Base-by-base conservation (phyloP, 2,329 filamentous ascomycete genomes). In the Raffaelea deltoideospora region DNA sequence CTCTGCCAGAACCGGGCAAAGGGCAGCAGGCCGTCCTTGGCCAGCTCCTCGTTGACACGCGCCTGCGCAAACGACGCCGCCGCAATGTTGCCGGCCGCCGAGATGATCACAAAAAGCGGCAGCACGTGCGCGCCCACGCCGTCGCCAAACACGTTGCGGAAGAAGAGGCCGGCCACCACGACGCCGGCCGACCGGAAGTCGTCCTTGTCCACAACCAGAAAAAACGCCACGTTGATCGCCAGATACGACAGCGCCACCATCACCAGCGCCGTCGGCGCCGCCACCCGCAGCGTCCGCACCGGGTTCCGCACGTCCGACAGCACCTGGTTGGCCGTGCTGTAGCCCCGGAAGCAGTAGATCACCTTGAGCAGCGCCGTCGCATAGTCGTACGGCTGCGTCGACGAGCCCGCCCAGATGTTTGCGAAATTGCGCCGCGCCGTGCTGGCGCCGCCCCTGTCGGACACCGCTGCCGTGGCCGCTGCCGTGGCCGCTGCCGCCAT, bases 181-280 rank as follows among this genome's bases (percentile, higher is more conserved):
- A 64, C 62, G 15, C 68, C 70, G 0, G 67, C 66, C 3, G 55
- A 52, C 14, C 63, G 54, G 43, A 76, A 69, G 39, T 72, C 65
- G 6, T 68, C 61, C 41, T 65, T 65, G 15, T 69, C 65, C 1
- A 74, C 67, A 8, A 68, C 70, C 4, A 68, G 63, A 45, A 75
- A 73, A 50, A 73, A 74, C 17, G 70, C 66, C 24, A 72, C 59
- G 48, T 72, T 74, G 50, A 65, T 60, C 30, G 72, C 56, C 51
- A 74, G 64, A 48, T 75, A 76, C 1, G 69, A 50, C 19, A 70
- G 49, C 0, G 65, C 63, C n/a, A 72, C 65, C 9, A 65, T 56
- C n/a, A 55, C 53, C 9, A 76, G 60, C 1, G 69, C 71, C 3
- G 67, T 43, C 0, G 70, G 68, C 1, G 68, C 68, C 0, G 69